Conservation (phyloP, 78 protist species). For the Speleostelium caveatum region DNA sequence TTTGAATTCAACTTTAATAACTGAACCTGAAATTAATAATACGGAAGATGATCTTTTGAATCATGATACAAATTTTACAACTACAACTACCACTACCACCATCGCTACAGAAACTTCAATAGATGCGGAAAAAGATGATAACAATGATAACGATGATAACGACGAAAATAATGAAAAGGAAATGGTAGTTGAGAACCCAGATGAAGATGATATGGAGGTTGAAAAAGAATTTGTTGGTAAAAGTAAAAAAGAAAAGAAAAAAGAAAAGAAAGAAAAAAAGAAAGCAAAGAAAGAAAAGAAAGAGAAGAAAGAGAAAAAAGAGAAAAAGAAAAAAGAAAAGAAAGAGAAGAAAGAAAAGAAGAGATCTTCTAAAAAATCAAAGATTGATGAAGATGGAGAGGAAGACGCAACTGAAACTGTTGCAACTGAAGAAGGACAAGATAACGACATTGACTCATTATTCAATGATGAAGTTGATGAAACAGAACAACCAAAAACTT, state of each 20-base stretch:
- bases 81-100: neutral
- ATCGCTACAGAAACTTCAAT: neutral
- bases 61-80: neutral
- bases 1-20: too few relatives aligned
- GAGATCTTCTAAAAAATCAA: neutral
- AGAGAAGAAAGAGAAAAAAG: neutral
- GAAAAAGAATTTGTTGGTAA: neutral
- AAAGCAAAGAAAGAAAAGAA: neutral
- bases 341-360: conserved; percentile 12
- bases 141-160: neutral
- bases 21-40: neutral
- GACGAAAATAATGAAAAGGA: neutral
- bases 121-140: neutral
- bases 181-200: neutral
- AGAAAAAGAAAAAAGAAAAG: neutral
- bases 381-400: neutral
- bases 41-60: neutral
- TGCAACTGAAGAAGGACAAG: conserved; percentile 9
- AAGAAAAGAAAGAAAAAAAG: neutral
- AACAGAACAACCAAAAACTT: neutral
- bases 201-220: neutral
- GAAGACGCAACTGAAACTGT: neutral
- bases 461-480: neutral
- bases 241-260: neutral
- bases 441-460: too few relatives aligned